phyloP scores from a whole-genome alignment of 2,329 filamentous ascomycete genomes.

The Diaporthe longicolla region DNA sequence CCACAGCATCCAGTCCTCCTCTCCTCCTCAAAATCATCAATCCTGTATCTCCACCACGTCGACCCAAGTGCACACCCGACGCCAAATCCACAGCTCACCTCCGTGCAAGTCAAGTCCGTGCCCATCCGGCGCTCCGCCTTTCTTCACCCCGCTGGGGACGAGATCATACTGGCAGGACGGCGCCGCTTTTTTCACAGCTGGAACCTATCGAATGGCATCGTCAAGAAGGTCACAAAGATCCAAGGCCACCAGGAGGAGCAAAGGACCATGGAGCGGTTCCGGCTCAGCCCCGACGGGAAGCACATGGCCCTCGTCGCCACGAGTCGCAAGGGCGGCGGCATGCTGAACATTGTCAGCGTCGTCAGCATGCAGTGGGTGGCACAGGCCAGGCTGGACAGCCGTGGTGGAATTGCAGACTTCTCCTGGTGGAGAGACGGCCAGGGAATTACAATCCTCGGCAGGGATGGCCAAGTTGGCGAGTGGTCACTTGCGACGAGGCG shows the following conservation, averaged over 20 bases:
- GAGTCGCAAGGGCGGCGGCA: conserved; percentile 86
- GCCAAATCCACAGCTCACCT: conserved; percentile 91
- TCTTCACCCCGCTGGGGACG: conserved; percentile 77
- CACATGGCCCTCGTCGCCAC: conserved; percentile 89
- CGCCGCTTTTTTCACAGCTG: conserved; percentile 95
- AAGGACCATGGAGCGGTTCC: conserved; percentile 91
- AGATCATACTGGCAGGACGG: conserved; percentile 89
- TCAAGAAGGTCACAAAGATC: conserved; percentile 86
- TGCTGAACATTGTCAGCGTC: conserved; percentile 87
- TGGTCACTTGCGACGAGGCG: conserved; percentile 79
- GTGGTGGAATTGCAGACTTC: conserved; percentile 89
- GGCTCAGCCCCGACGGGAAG: conserved; percentile 85
- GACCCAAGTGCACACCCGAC: conserved; percentile 80
- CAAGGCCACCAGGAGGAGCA: conserved; percentile 85
- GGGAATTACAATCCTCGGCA: conserved; percentile 86
- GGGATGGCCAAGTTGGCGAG: conserved; percentile 91
- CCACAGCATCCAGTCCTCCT: conserved; percentile 89
- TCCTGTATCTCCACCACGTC: conserved; percentile 91
- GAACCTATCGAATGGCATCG: conserved; percentile 84
- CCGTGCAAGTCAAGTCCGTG: conserved; percentile 86
- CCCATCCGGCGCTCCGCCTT: conserved; percentile 90
- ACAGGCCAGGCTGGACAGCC: conserved; percentile 84
- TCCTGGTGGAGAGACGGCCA: conserved; percentile 91
- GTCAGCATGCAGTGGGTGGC: conserved; percentile 89
- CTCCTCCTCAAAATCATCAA: conserved; percentile 87